Conservation (phyloP, 257 asterid species). For the Voacanga thouarsii region DNA sequence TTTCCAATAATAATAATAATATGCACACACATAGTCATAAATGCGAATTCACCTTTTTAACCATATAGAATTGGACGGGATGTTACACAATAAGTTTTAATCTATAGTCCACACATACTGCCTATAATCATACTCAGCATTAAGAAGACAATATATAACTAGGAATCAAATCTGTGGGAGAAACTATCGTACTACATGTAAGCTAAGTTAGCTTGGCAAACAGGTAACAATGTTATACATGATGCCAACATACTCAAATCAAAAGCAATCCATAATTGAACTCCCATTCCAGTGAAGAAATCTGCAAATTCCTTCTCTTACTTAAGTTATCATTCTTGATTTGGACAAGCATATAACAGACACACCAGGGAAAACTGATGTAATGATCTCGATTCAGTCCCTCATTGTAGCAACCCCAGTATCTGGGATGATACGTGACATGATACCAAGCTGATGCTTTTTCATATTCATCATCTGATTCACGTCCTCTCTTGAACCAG, state of each 20-base stretch:
- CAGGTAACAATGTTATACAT: background rate
- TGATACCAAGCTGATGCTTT: conserved; percentile 94
- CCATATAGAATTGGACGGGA: too few relatives aligned
- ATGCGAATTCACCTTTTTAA: too few relatives aligned
- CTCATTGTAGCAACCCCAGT: conserved; percentile 61
- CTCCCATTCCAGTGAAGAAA: conserved; percentile 27
- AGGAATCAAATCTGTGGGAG: too few relatives aligned
- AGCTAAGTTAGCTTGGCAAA: too few relatives aligned
- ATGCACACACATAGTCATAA: too few relatives aligned
- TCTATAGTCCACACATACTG: too few relatives aligned
- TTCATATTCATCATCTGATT: conserved; percentile 40
- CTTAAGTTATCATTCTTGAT: conserved; percentile 46
- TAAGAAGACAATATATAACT: too few relatives aligned
- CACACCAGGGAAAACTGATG: conserved; percentile 87
- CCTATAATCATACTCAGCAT: too few relatives aligned
- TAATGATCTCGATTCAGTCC: conserved; percentile 61
- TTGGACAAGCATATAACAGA: conserved; percentile 57
- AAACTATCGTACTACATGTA: too few relatives aligned
- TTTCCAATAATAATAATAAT: too few relatives aligned
- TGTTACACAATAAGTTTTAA: too few relatives aligned
- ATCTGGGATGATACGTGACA: conserved; percentile 62
- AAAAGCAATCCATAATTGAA: conserved; percentile 20
- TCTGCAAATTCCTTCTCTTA: conserved; percentile 7
- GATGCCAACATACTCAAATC: conserved; percentile 18
- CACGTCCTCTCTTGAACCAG: conserved; percentile 59